Evolutionary conservation across 1,284 basidiomycete genomes (phyloP).

Genomic region (Trichosporon sp.): DNA sequence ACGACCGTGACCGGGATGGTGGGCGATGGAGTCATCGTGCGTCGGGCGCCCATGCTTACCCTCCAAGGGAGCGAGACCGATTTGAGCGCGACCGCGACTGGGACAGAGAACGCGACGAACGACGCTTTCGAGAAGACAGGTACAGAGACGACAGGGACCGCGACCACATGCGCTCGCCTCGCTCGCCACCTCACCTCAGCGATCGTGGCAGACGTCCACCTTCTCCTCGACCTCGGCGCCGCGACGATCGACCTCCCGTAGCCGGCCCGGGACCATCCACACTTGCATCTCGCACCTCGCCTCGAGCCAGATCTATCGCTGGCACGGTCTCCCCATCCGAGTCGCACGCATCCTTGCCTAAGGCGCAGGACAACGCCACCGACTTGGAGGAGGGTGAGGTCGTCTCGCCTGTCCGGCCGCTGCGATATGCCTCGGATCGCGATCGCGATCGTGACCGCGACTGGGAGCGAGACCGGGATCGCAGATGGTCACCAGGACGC

Average conservation of each 20-base stretch:
- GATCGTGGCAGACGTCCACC: slow-evolving; percentile 2
- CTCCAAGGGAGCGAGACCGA: slow-evolving; percentile 10
- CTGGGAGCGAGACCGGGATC: slow-evolving; percentile 17
- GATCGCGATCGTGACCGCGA: slow-evolving; percentile 23
- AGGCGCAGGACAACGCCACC: slow-evolving; percentile 2
- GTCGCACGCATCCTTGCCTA: neutral
- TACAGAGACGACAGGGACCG: slow-evolving; percentile 8
- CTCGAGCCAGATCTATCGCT: slow-evolving; percentile 16
- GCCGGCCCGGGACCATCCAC: slow-evolving; percentile 19
- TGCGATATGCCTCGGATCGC: slow-evolving; percentile 11
- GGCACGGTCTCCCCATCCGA: neutral
- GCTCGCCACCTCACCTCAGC: slow-evolving; percentile 5
- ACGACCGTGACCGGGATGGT: slow-evolving; percentile 10
- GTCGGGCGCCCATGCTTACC: neutral
- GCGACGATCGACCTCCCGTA: slow-evolving; percentile 1
- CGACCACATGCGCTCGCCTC: slow-evolving; percentile 5
- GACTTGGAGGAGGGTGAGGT: slow-evolving; percentile 46
- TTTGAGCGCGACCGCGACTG: slow-evolving; percentile 13
- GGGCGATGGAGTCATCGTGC: neutral
- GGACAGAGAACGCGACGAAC: slow-evolving; percentile 15
- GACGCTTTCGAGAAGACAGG: slow-evolving; percentile 11
- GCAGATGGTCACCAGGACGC: slow-evolving; percentile 3
- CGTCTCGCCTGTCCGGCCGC: slow-evolving; percentile 30
- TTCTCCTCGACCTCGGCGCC: slow-evolving; percentile 7
- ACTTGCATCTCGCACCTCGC: slow-evolving; percentile 10